Conservation (phyloP, 2,329 filamentous ascomycete genomes). For the Stagonosporopsis chrysanthemi region DNA sequence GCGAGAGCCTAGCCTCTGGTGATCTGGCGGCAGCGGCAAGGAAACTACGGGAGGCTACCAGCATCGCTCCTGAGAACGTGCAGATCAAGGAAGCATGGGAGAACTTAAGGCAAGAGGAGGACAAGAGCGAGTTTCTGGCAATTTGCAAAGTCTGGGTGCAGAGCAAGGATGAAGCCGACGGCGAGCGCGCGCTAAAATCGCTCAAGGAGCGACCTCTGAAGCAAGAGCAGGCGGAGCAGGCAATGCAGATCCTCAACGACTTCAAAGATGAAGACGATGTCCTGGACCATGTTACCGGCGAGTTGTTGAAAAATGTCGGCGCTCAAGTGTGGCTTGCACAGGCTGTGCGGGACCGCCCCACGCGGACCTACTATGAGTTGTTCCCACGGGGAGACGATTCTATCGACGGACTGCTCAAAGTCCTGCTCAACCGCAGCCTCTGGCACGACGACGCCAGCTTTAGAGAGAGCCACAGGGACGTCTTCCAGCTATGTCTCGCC, state of each 20-base stretch:
- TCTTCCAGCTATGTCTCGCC: slow-evolving; percentile 80
- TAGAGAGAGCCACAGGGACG: slow-evolving; percentile 61
- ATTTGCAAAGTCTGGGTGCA: slow-evolving; percentile 48
- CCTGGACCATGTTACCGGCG: slow-evolving; percentile 51
- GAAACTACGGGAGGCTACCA: slow-evolving; percentile 54
- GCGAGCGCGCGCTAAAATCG: slow-evolving; percentile 48
- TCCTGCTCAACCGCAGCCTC: slow-evolving; percentile 51
- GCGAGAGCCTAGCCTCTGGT: slow-evolving; percentile 36
- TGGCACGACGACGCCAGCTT: slow-evolving; percentile 55
- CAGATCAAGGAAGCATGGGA: slow-evolving; percentile 53
- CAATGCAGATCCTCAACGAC: slow-evolving; percentile 53
- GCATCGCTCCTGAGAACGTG: slow-evolving; percentile 52
- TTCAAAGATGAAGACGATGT: slow-evolving; percentile 52
- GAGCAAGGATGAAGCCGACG: slow-evolving; percentile 49
- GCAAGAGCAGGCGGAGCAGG: slow-evolving; percentile 49
- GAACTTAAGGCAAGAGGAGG: slow-evolving; percentile 50
- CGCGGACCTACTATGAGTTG: slow-evolving; percentile 53
- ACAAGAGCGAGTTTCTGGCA: slow-evolving; percentile 43
- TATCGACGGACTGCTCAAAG: slow-evolving; percentile 53
- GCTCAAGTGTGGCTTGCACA: slow-evolving; percentile 52
- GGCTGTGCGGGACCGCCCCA: slow-evolving; percentile 49
- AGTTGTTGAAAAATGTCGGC: slow-evolving; percentile 44
- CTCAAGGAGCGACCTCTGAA: slow-evolving; percentile 43
- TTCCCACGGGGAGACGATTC: slow-evolving; percentile 56
- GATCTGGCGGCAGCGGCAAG: slow-evolving; percentile 51